Conservation (phyloP, 2,329 filamentous ascomycete species). For the Rutstroemia sp. region DNA sequence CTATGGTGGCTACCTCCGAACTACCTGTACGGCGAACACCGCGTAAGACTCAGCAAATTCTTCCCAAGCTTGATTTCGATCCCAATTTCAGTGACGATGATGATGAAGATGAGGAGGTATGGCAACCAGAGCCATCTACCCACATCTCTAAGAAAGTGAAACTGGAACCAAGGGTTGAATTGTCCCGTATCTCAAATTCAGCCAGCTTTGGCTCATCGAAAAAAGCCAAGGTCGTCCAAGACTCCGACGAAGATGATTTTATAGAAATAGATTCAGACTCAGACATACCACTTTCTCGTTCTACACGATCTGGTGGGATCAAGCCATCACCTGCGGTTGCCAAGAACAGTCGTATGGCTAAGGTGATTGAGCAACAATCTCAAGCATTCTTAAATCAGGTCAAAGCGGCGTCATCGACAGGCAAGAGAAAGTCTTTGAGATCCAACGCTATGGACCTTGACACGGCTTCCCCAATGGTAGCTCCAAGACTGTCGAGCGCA, state of each 20-base stretch:
- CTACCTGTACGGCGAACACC: slow-evolving; percentile 10
- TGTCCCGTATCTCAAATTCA: slow-evolving; percentile 22
- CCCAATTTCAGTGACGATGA: slow-evolving; percentile 7
- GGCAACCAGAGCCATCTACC: slow-evolving; percentile 1
- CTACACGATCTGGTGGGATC: not conserved
- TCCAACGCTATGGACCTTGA: not conserved
- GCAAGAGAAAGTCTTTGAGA: not conserved
- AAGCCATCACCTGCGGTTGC: not conserved
- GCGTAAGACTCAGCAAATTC: slow-evolving; percentile 13
- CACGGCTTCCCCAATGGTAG: not conserved
- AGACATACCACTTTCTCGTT: slow-evolving; percentile 10
- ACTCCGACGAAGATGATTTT: slow-evolving; percentile 19
- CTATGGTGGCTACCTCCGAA: slow-evolving; percentile 30
- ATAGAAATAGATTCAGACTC: slow-evolving; percentile 17
- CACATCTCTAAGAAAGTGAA: slow-evolving; percentile 16
- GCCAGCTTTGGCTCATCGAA: slow-evolving; percentile 16
- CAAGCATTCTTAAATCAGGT: not conserved
- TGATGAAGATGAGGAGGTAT: slow-evolving; percentile 7
- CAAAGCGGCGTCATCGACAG: not conserved
- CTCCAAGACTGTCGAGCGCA: not conserved
- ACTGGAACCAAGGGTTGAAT: slow-evolving; percentile 24
- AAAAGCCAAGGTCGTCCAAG: slow-evolving; percentile 16
- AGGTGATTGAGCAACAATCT: not conserved
- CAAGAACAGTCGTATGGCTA: not conserved
- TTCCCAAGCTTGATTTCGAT: slow-evolving; percentile 13